Base-by-base conservation (phyloP, 805 yeast genomes). In the Candida anglica region DNA sequence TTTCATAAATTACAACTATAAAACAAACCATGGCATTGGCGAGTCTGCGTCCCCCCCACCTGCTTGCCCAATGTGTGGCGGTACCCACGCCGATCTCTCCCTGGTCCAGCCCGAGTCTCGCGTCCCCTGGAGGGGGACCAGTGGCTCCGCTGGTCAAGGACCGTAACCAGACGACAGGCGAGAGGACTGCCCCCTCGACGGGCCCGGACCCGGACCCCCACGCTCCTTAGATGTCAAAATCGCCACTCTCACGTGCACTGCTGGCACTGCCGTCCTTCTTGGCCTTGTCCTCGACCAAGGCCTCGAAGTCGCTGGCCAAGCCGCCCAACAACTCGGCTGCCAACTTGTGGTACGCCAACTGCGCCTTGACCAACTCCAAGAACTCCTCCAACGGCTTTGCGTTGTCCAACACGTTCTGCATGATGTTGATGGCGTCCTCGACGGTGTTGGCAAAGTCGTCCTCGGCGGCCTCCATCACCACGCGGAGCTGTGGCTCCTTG, bases 371-470 rank as follows among this genome's bases (percentile, higher is more conserved):
- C 46, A 86, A 71, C 54, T 81, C 87, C 40, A 71, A 67, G 38
- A 86, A 63, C 54, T 80, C 81, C 33, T 76, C 72, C 45, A 84
- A 68, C 13, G 88, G 82, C 46, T 77, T 73, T 15, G 88, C 78
- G 36, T 79, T 70, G 37, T 80, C 79, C 44, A 86, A 74, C 19
- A 83, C 89, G 53, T 81, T 79, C 64, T 81, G 86, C 89, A 86
- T 81, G 39, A 82, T 77, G 25, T 79, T 66, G 35, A 86, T 86
- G 25, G 95, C 93, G 51, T 83, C 93, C 63, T 86, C 95, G 22
- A 87, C 87, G 16, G 89, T 82, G 46, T 84, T 86, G 30, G 93
- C 95, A 57, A 86, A 86, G 51, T 83, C 89, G 51, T 86, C 96
- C 63, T 86, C 96, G 33, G 86, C 79, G 41, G 80, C 75, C 60